Evolutionary conservation across 306 rosid species (phyloP).

Genomic region (Vicia sativa): DNA sequence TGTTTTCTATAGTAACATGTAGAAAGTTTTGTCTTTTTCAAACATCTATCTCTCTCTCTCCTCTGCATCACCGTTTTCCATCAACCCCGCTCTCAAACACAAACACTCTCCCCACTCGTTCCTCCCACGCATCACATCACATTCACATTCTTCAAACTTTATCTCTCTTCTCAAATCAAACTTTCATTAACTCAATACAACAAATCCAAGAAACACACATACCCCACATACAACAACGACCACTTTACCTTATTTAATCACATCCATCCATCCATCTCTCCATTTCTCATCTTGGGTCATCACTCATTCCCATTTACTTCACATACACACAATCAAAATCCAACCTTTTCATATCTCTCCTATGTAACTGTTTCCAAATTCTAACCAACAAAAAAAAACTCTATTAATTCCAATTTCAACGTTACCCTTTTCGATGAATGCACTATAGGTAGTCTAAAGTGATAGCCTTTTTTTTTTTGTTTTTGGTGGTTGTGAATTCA

Average conservation of each 20-base stretch:
- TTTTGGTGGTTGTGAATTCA: neutral
- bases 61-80: conserved; percentile 27
- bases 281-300: conserved; percentile 8
- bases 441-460: conserved; percentile 2
- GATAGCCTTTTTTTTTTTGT: neutral
- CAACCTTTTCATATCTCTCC: neutral
- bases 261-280: neutral
- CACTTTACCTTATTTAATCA: conserved; percentile 22
- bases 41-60: conserved; percentile 10
- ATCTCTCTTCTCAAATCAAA: neutral
- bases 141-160: neutral
- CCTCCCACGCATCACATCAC: conserved; percentile 35
- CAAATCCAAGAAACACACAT: conserved; percentile 21
- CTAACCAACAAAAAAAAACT: no score
- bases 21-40: conserved; percentile 28
- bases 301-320: conserved; percentile 16
- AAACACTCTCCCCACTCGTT: conserved; percentile 22
- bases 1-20: neutral
- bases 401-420: conserved; percentile 12
- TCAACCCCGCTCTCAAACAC: conserved; percentile 23
- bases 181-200: conserved; percentile 22
- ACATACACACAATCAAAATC: neutral
- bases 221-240: conserved; percentile 40
- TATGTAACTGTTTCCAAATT: neutral
- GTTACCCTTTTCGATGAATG: conserved; percentile 23